Evolutionary conservation across 768 basidiomycete genomes (phyloP).

Genomic region (Naganishia friedmannii): DNA sequence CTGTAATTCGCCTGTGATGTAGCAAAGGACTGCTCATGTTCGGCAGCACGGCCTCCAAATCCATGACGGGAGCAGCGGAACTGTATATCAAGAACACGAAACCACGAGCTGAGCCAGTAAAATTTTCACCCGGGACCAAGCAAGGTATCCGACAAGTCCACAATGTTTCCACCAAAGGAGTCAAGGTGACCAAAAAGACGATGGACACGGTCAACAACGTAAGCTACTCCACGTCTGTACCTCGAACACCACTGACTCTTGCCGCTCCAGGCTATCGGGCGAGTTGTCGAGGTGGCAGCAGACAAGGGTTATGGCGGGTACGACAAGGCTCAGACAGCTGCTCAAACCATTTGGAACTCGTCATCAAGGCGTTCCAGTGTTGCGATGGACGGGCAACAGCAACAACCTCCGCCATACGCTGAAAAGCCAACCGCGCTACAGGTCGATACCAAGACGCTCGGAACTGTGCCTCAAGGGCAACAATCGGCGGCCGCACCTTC

Average conservation of each 20-base stretch:
- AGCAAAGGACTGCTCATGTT: slow-evolving; percentile 69
- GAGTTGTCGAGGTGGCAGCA: slow-evolving; percentile 25
- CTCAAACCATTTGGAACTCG: slow-evolving; percentile 14
- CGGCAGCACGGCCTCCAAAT: slow-evolving; percentile 63
- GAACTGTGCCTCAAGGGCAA: background rate
- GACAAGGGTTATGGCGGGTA: slow-evolving; percentile 19
- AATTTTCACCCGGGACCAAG: slow-evolving; percentile 63
- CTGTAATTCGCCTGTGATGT: background rate
- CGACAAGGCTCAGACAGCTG: slow-evolving; percentile 22
- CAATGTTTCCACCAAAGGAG: slow-evolving; percentile 64
- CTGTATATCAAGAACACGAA: slow-evolving; percentile 63
- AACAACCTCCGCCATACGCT: background rate
- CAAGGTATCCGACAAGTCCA: slow-evolving; percentile 64
- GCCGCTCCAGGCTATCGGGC: slow-evolving; percentile 24
- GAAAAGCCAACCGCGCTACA: slow-evolving; percentile 1
- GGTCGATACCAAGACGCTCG: background rate
- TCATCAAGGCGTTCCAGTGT: background rate
- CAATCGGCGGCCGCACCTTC: slow-evolving; percentile 3
- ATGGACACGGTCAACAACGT: slow-evolving; percentile 60
- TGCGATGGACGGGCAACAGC: background rate
- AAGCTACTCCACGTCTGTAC: slow-evolving; percentile 25
- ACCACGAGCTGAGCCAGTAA: slow-evolving; percentile 59
- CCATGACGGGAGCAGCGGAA: slow-evolving; percentile 63
- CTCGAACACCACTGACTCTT: background rate
- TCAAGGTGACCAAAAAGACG: slow-evolving; percentile 65